Evolutionary conservation across 441 rosid genomes (phyloP).

Genomic region (Codiaeum variegatum): DNA sequence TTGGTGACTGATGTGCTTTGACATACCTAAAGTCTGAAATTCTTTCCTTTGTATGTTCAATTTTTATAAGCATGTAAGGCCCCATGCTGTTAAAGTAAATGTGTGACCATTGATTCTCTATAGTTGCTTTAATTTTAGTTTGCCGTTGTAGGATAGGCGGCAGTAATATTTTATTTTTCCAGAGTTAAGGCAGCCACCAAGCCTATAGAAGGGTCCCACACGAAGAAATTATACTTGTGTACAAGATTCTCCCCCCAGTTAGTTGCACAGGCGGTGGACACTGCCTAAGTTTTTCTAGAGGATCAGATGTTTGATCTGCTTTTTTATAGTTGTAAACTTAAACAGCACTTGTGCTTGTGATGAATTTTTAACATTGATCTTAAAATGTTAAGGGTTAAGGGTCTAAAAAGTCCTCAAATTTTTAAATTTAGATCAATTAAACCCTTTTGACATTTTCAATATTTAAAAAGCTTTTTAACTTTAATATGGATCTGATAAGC

Average conservation of each 20-base stretch:
- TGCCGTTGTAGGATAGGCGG: background rate
- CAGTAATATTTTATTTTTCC: background rate
- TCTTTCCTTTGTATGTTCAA: background rate
- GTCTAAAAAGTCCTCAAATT: too few relatives aligned
- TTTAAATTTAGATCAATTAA: too few relatives aligned
- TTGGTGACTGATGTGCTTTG: background rate
- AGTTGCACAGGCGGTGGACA: slow-evolving; percentile 1
- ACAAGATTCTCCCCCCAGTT: background rate
- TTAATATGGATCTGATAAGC: too few relatives aligned
- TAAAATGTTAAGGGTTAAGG: background rate
- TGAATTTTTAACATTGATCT: slow-evolving; percentile 1
- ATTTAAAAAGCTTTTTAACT: too few relatives aligned
- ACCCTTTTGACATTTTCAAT: too few relatives aligned
- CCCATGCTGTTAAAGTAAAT: background rate
- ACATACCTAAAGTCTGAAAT: background rate
- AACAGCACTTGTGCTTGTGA: background rate
- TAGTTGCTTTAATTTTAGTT: background rate
- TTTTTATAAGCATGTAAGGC: background rate
- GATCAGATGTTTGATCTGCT: background rate
- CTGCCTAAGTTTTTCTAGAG: background rate
- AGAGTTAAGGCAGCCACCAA: background rate
- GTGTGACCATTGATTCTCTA: background rate
- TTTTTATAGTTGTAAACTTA: background rate
- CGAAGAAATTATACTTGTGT: background rate
- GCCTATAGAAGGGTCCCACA: background rate